Conservation (phyloP, 768 basidiomycete genomes). For the Russula earlei region DNA sequence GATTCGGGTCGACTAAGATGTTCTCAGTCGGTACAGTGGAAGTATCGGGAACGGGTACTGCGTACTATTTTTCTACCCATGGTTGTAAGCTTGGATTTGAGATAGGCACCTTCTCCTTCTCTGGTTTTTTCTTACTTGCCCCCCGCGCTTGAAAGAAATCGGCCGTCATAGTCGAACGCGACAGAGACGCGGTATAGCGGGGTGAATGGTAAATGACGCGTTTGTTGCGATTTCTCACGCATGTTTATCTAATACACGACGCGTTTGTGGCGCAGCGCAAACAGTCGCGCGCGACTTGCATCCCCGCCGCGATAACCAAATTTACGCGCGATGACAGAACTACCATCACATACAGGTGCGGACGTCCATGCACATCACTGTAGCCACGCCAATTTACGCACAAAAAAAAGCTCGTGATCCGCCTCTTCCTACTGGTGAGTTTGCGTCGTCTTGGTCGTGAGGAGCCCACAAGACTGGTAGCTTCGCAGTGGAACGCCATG, state of each 20-base stretch:
- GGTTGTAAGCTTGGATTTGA: slow-evolving; percentile 63
- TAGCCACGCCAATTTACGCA: not conserved
- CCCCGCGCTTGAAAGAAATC: slow-evolving; percentile 46
- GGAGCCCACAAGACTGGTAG: slow-evolving; percentile 13
- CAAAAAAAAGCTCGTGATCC: not conserved
- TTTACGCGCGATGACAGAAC: slow-evolving; percentile 9
- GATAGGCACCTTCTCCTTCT: slow-evolving; percentile 25
- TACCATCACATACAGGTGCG: not conserved
- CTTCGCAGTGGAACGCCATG: slow-evolving; percentile 30
- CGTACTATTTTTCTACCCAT: slow-evolving; percentile 99
- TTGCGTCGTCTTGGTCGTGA: not conserved
- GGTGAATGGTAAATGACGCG: slow-evolving; percentile 5
- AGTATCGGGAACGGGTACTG: not conserved
- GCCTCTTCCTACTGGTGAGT: slow-evolving; percentile 5
- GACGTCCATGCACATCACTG: not conserved
- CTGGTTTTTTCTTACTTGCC: slow-evolving; percentile 16
- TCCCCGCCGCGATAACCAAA: not conserved
- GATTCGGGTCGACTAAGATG: slow-evolving; percentile 80
- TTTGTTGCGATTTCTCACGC: not conserved
- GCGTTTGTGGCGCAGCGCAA: slow-evolving; percentile 8
- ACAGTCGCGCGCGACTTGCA: not conserved
- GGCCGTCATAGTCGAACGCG: slow-evolving; percentile 34
- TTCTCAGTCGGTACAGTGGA: not conserved
- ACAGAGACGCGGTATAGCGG: slow-evolving; percentile 22
- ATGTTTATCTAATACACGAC: not conserved